Evolutionary conservation across 1,139 yeast genomes (phyloP), one percentile per base, ranked within the genome.

Genomic region (Scheffersomyces lignicola): DNA sequence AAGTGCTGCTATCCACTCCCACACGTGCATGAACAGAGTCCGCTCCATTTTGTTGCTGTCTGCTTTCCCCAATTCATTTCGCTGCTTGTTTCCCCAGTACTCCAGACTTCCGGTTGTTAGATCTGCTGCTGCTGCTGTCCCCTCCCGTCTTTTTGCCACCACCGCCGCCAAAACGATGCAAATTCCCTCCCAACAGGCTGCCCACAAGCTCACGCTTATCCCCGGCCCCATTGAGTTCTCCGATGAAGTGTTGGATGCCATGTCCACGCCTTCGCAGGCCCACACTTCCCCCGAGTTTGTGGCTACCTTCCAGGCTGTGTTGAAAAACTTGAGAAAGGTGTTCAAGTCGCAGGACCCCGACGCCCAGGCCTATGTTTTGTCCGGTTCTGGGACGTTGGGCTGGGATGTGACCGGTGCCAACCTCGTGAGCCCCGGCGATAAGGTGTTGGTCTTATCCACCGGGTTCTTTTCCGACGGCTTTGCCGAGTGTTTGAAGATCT

Each of bases 171-270:
- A 21, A 21, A 7, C 31, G 11, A 27, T 29, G 17, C 22, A 16
- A 11, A 29, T 29, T 22, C 23, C 63, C 24, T 69, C 60, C 51
- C 65, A 68, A 41, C 78, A 73, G 54, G 63, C 71, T 21, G 65
- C 59, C 34, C 81, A 76, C 53, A 73, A 73, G 48, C 66, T 78
- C 58, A 73, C 89, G 48, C 68, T 89, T 70, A 86, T 89, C 49
- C 97, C 97, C 26, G 97, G 97, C 32, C 97, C 97, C 41, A 85
- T 90, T 57, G 94, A 86, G 61, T 82, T 90, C 61, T 82, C 90
- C 34, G 88, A 85, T 48, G 77, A 71, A 41, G 97, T 90, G 34
- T 76, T 86, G 48, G 68, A 69, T 32, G 95, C 96, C 37, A 83
- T 86, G 85, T 69, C 89, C 29, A 83, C 87, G 30, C 94, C 92